Evolutionary conservation across 257 asterid genomes (phyloP), one percentile per base, ranked within the genome.

Genomic region (Solanum lycopersicoides): DNA sequence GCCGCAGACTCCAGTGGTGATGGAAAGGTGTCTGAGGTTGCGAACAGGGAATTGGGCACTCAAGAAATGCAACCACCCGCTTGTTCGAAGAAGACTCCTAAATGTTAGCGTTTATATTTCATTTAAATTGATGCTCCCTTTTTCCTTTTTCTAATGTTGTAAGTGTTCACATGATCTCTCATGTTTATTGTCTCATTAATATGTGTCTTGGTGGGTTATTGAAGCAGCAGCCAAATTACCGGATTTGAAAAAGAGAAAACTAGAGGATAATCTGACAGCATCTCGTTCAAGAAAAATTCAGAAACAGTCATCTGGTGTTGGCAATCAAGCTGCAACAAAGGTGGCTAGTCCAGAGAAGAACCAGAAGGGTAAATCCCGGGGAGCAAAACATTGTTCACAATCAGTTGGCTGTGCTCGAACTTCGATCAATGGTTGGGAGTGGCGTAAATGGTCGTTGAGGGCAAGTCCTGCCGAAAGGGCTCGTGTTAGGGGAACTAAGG

Each of bases 391-490:
- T 84, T 92, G 94, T 88, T 95, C 96, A n/a, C 88, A 84, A 87
- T 94, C 99, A 71, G 93, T 94, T 89, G 98, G 99, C 69, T 97
- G 99, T 92, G 99, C 99, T 82, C 93, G 99, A 85, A 86, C 97
- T 41, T 97, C 99, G 45, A 91, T 97, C 79, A 91, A 89, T 87
- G 99, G 99, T 82, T 95, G 99, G 99, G 97, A 96, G 87, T 97
- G 99, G 99, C 99, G 93, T 90, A 93, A 91, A 89, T 97, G 99
- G 99, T 95, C 99, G 66, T 88, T 88, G 72, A 91, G 83, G 68
- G 98, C 98, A 60, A 95, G 94, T 92, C 97, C 98, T 41, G 88
- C 95, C 82, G 98, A 95, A 91, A 93, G 95, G 91, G 93, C 97
- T 68, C 93, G 88, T 59, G 88, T 91, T 32, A 93, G 99, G 92